Percentiles rank a stretch among this genome's conserved stretches.
Conservation (phyloP, 1,139 yeast genomes). For the Kodamaea sp. region DNA sequence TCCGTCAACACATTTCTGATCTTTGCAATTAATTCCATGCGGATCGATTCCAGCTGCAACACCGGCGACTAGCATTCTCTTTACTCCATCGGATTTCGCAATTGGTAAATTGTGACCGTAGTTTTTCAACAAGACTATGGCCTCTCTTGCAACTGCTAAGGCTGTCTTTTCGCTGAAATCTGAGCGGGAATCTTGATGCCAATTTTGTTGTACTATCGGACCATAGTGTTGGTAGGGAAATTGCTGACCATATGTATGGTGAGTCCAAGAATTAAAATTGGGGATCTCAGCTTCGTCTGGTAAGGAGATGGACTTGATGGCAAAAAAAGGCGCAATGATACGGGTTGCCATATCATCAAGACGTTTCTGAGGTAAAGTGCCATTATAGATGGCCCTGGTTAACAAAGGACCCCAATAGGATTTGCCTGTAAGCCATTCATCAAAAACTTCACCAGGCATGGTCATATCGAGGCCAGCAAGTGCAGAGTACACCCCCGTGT, state of each 20-base stretch:
- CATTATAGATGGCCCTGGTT: slow-evolving; percentile 57
- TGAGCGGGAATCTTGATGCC: slow-evolving; percentile 56
- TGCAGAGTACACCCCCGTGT: slow-evolving; percentile 57
- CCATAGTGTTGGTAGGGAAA: slow-evolving; percentile 56
- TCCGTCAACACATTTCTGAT: slow-evolving; percentile 37
- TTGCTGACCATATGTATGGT: slow-evolving; percentile 53
- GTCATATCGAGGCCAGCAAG: slow-evolving; percentile 66
- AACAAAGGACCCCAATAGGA: slow-evolving; percentile 61
- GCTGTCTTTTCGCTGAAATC: slow-evolving; percentile 53
- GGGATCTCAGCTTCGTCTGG: slow-evolving; percentile 48
- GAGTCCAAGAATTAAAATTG: slow-evolving; percentile 62
- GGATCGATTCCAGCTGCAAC: slow-evolving; percentile 50
- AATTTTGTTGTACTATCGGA: slow-evolving; percentile 53
- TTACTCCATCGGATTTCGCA: slow-evolving; percentile 39
- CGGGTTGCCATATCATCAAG: slow-evolving; percentile 64
- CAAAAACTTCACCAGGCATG: slow-evolving; percentile 64
- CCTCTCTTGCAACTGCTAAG: slow-evolving; percentile 56
- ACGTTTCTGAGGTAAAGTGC: slow-evolving; percentile 55
- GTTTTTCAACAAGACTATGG: slow-evolving; percentile 56
- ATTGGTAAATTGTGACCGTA: slow-evolving; percentile 53
- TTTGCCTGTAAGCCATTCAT: slow-evolving; percentile 55
- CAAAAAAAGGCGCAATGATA: slow-evolving; percentile 59
- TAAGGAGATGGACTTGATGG: slow-evolving; percentile 32
- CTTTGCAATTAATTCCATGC: slow-evolving; percentile 51
- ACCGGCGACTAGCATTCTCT: slow-evolving; percentile 48